Percentiles rank a stretch among this genome's conserved stretches.
phyloP scores from a whole-genome alignment of 2,329 filamentous ascomycete genomes.

The Talaromyces piceae region DNA sequence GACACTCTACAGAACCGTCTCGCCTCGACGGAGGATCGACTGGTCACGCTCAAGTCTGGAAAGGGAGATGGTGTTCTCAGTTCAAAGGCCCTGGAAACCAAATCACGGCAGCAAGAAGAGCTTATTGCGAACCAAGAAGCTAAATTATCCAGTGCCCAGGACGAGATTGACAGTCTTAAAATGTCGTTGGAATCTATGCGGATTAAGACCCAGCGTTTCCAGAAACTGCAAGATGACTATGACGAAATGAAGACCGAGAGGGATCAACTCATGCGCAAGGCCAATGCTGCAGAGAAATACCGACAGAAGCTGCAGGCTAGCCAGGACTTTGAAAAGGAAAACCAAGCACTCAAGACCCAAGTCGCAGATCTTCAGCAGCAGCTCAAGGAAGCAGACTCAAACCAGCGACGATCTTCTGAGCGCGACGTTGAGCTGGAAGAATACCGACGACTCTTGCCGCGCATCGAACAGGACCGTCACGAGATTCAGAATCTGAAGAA shows the following conservation, averaged over 20 bases:
- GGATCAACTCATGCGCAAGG: slow-evolving; percentile 40
- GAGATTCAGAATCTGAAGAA: slow-evolving; percentile 43
- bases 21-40: slow-evolving; percentile 42
- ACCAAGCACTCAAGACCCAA: slow-evolving; percentile 38
- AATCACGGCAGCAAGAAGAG: slow-evolving; percentile 56
- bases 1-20: slow-evolving; percentile 39
- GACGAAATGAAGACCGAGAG: slow-evolving; percentile 43
- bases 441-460: slow-evolving; percentile 39
- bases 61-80: slow-evolving; percentile 42
- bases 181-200: slow-evolving; percentile 39
- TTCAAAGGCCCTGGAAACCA: slow-evolving; percentile 40
- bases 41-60: slow-evolving; percentile 46
- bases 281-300: slow-evolving; percentile 44
- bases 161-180: slow-evolving; percentile 37
- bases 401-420: slow-evolving; percentile 33
- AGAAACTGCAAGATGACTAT: slow-evolving; percentile 43
- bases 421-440: slow-evolving; percentile 36
- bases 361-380: slow-evolving; percentile 41
- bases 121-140: slow-evolving; percentile 65
- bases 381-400: slow-evolving; percentile 38
- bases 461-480: slow-evolving; percentile 42
- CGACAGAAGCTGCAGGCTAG: slow-evolving; percentile 43
- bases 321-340: slow-evolving; percentile 44
- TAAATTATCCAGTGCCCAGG: slow-evolving; percentile 49
- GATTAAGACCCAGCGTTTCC: slow-evolving; percentile 39